These are phyloP conservation scores for Alternaria gaisen DNA, from an alignment of 2,329 filamentous ascomycete genomes.

Conservation along the genomic window DNA sequence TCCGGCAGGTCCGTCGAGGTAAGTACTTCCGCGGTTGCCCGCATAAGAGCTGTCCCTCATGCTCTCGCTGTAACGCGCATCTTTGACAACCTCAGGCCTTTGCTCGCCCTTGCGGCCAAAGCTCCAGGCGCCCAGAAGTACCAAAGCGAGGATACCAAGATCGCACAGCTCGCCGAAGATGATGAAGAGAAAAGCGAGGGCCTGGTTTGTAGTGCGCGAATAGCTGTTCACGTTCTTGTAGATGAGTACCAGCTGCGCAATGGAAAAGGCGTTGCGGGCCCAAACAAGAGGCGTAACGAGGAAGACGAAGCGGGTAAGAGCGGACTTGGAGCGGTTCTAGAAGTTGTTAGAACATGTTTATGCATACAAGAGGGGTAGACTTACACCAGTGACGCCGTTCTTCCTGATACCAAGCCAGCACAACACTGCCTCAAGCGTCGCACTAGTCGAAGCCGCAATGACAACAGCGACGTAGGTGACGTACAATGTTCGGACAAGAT, in stretches of 20 bases:
- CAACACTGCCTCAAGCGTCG: conserved; percentile 20
- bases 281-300: conserved; percentile 25
- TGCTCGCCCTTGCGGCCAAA: conserved; percentile 22
- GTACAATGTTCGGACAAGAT: conserved; percentile 18
- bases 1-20: neutral
- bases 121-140: conserved; percentile 23
- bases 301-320: conserved; percentile 23
- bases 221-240: conserved; percentile 22
- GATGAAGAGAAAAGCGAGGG: conserved; percentile 32
- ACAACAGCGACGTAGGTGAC: conserved; percentile 20
- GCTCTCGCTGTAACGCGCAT: conserved; percentile 15
- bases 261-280: conserved; percentile 27
- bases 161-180: conserved; percentile 28
- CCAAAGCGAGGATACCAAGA: conserved; percentile 20
- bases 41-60: neutral
- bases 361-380: neutral
- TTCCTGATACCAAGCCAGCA: conserved; percentile 25
- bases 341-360: neutral
- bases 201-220: conserved; percentile 29
- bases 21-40: neutral
- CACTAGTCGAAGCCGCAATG: conserved; percentile 21
- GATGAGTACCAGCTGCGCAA: conserved; percentile 25
- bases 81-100: conserved; percentile 7
- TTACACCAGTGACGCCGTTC: conserved; percentile 23
- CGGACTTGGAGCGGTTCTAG: conserved; percentile 10